Base-by-base conservation (phyloP, 768 basidiomycete species). In the Termitomyces sp. region DNA sequence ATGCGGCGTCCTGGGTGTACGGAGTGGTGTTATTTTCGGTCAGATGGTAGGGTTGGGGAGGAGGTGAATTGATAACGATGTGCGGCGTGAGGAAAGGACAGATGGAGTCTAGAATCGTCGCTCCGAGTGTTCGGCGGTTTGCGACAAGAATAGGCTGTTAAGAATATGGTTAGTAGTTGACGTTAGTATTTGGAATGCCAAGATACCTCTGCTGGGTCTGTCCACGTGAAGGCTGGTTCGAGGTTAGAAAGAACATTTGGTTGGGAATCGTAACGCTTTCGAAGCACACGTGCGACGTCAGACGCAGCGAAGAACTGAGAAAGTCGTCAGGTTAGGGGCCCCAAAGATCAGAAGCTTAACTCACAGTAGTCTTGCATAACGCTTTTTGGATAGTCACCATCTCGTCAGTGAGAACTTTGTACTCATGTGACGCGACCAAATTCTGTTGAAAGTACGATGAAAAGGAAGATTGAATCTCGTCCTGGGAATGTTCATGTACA, bases 151-250 rank as follows among this genome's bases (percentile, higher is more conserved):
- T 64, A 59, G 78, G 75, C 68, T 66, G 50, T 24, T 48, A 36
- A 24, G 1, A 55, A 40, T 58, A 40, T 48, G 11, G 22, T 63
- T 45, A 53, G 36, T 13, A 36, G 50, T 36, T 40, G 15, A 40
- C 32, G 50, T n/a, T 54, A 8, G 12, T 44, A 42, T 40, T 36
- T 20, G 5, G 9, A 58, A 52, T 55, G 28, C 24, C 45, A 49
- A 63, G 71, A 66, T 68, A 82, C 83, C 71, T 81, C 77, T 35
- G 81, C 84, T 50, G 82, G 79, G 68, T 87, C 84, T 32, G 69
- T 70, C 84, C 84, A 87, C 44, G 61, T 59, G 66, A 77, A 84
- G 7, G 76, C 71, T 48, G 66, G 70, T 56, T 84, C 82, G 35
- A 78, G 55, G 7, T 67, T 60, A 28, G 63, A 65, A 20, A 76